Conservation (phyloP, 306 rosid genomes). For the Lupinus albus region DNA sequence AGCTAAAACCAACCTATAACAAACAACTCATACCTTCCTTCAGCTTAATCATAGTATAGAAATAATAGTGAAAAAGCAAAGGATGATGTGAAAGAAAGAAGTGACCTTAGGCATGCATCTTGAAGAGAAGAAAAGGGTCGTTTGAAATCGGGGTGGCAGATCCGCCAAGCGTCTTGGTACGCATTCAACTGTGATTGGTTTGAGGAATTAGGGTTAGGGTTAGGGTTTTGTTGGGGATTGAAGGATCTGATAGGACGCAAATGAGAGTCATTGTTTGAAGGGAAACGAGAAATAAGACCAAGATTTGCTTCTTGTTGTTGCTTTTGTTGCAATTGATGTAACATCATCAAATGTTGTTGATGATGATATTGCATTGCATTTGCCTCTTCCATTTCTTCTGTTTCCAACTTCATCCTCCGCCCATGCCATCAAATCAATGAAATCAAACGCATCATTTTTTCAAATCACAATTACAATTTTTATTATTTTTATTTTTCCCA, state of each 20-base stretch:
- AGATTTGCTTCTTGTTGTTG: conserved; percentile 64
- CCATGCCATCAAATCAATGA: too few species aligned
- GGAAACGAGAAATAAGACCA: conserved; percentile 84
- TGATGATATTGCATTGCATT: too few species aligned
- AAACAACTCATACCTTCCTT: conserved; percentile 15
- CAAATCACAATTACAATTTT: too few species aligned
- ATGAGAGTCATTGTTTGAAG: conserved; percentile 90
- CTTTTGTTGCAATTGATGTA: conserved; percentile 69
- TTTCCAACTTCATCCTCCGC: too few species aligned
- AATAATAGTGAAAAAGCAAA: not conserved
- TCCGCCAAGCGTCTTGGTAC: conserved; percentile 94
- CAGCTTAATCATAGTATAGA: too few species aligned
- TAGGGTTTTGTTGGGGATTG: conserved; percentile 57
- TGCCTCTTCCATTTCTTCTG: too few species aligned
- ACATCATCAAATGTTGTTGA: conserved; percentile 61
- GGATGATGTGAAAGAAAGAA: not conserved
- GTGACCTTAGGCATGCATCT: conserved; percentile 90
- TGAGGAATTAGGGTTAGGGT: conserved; percentile 47
- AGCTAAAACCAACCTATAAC: conserved; percentile 9
- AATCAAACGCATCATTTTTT: too few species aligned
- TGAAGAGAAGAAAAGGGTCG: conserved; percentile 89
- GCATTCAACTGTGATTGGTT: too few species aligned
- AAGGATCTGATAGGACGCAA: conserved; percentile 78
- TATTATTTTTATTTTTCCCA: too few species aligned
- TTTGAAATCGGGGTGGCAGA: conserved; percentile 88